Conservation (phyloP, 2,329 filamentous ascomycete genomes). For the Graphilbum fragrans region DNA sequence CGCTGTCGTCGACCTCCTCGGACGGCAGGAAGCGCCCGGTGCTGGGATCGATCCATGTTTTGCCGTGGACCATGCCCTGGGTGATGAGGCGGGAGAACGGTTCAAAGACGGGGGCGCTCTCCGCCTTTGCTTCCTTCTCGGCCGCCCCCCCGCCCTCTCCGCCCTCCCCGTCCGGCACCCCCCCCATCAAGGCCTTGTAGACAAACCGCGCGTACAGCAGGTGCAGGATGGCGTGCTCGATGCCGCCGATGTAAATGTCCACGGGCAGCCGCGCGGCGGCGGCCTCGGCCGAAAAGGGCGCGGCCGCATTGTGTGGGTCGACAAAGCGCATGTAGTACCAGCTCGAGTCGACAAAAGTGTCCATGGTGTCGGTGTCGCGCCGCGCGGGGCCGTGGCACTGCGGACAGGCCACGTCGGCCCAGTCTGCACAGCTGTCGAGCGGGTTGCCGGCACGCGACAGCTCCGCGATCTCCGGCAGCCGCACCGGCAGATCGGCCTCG, state of each 20-base stretch:
- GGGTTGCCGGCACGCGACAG: slow-evolving; percentile 64
- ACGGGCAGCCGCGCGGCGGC: slow-evolving; percentile 55
- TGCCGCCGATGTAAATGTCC: slow-evolving; percentile 78
- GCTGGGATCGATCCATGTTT: slow-evolving; percentile 63
- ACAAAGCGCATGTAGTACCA: slow-evolving; percentile 84
- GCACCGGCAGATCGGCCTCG: slow-evolving; percentile 61
- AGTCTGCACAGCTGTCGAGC: slow-evolving; percentile 57
- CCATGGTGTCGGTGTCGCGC: slow-evolving; percentile 89
- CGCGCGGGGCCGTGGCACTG: slow-evolving; percentile 58
- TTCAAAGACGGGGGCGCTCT: slow-evolving; percentile 37
- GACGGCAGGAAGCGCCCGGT: slow-evolving; percentile 68
- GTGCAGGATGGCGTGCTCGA: slow-evolving; percentile 85
- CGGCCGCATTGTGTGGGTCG: slow-evolving; percentile 52
- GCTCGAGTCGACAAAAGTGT: slow-evolving; percentile 89
- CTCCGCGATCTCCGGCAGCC: slow-evolving; percentile 56
- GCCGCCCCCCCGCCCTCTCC: slow-evolving; percentile 19
- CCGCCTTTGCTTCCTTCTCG: neutral
- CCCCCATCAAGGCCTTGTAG: slow-evolving; percentile 64
- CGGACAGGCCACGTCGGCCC: slow-evolving; percentile 66
- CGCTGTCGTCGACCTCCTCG: slow-evolving; percentile 56
- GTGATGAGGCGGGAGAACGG: slow-evolving; percentile 75
- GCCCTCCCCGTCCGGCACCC: slow-evolving; percentile 21
- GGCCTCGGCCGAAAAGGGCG: slow-evolving; percentile 49
- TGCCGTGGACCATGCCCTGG: slow-evolving; percentile 89
- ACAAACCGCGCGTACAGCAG: slow-evolving; percentile 83